Base-by-base conservation (phyloP, 176 grass and related monocot species). In the Cenchrus fungigraminus region DNA sequence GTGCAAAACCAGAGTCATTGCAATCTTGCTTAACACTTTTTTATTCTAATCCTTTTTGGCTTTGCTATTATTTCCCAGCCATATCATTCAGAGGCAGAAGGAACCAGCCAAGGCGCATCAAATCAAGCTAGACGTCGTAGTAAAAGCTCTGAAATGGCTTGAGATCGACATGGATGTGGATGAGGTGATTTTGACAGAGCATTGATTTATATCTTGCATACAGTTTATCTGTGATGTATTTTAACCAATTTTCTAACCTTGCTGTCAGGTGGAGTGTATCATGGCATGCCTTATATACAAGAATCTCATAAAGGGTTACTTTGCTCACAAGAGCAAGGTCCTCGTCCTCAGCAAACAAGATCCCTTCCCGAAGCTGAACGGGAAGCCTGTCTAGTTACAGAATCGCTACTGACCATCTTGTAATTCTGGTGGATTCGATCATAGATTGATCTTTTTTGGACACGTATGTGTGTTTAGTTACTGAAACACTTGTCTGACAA, bases 331-430 rank as follows among this genome's bases (percentile, higher is more conserved):
- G 78, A 96, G 90, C 79, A 99, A 99, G 88, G 94, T 99, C 32
- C 84, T 93, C 51, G 97, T 99, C 54, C 97, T 99, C 68, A 99
- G 91, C 91, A 99, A 99, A 90, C 87, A 91, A 78, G 97, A 94
- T 40, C 91, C 97, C 17, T 99, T 96, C 76, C 97, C 97, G 6
- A 99, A 88, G 78, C 84, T 99, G 89, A 89, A 93, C 67, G 93
- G 93, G 74, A 94, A 94, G 66, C 97, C 97, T 61, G 84, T 90
- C 79, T 67, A 88, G 79, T 67, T 65, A 57, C 67, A 12, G 84
- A 83, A 65, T 76, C 46, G 12, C 25, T 51, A 8, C 20, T 66
- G 74, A 65, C 32, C 46, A 55, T 12, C 62, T 9, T 77, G 54
- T 74, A 44, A 49, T 19, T 19, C 76, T 15, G 8, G 47, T 77